Evolutionary conservation across 352 stramenopile genomes (phyloP), one percentile per base, ranked within the genome.

Genomic region (Phytophthora kernoviae): DNA sequence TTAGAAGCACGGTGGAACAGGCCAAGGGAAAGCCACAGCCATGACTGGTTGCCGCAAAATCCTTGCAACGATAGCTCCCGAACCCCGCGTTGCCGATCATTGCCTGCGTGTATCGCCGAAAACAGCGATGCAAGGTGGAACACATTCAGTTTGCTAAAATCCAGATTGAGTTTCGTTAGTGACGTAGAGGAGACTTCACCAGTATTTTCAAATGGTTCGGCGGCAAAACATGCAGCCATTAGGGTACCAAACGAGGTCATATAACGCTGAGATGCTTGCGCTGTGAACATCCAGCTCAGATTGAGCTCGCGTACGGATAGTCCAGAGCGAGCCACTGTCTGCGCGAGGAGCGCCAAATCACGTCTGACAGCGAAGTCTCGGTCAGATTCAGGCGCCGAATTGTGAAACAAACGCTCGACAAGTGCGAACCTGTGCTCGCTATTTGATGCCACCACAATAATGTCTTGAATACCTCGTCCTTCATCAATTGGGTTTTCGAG

Each of bases 11-110:
- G 39, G 45, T 67, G 66, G n/a, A 72, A 64, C 17, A 81, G 30
- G 10, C 62, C 69, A 36, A 67, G 73, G 2, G 59, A 50, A 27
- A 84, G 27, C 77, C 77, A 87, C 8, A 68, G 27, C 77, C 77
- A 85, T 14, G 60, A 56, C 8, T 70, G 21, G 14, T 57, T 66
- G 10, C 66, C 63, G 18, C 70, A 42, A 24, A 76, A 73, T 0
- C 52, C 54, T 12, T 10, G 27, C 0, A 87, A 47, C 4, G 70
- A 84, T n/a, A 87, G 56, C 26, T 68, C 34, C 12, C 56, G 44
- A n/a, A 69, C 44, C 1, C 62, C 46, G 15, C 11, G 11, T 12
- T 20, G 26, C 15, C 34, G 55, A 5, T 14, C 44, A 43, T 43
- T 43, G 12, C 58, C 49, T 30, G 17, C 43, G 24, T 63, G 54